Evolutionary conservation across 805 yeast species (phyloP).

Genomic region (Suhomyces tanzawaensis): DNA sequence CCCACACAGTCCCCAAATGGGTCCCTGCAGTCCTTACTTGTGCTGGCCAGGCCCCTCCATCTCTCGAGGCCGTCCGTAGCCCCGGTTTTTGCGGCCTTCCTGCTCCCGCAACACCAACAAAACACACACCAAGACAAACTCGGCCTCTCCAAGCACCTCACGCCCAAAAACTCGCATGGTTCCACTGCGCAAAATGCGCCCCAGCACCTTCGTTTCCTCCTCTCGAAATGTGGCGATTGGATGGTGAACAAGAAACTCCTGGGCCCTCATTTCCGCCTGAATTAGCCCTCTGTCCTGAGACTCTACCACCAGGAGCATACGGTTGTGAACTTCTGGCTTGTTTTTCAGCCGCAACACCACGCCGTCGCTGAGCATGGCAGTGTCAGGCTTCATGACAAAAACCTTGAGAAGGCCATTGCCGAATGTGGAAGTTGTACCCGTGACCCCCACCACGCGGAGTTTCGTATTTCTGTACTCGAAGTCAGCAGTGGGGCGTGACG

Average conservation of each 20-base stretch:
- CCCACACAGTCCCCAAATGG: background rate
- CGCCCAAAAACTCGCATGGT: conserved; percentile 19
- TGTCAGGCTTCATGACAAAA: conserved; percentile 17
- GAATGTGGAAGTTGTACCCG: conserved; percentile 35
- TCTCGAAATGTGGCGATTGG: conserved; percentile 34
- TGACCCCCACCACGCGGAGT: conserved; percentile 29
- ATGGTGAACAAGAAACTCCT: conserved; percentile 17
- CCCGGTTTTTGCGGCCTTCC: conserved; percentile 33
- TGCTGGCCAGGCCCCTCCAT: background rate
- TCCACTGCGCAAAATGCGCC: conserved; percentile 20
- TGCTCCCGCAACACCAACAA: conserved; percentile 31
- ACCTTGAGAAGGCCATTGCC: conserved; percentile 29
- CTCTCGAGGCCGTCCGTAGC: conserved; percentile 11
- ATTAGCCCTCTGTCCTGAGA: conserved; percentile 20
- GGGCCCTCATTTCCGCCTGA: conserved; percentile 16
- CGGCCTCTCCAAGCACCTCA: conserved; percentile 12
- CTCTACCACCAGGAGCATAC: conserved; percentile 20
- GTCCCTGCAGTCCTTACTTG: background rate
- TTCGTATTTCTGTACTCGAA: conserved; percentile 25
- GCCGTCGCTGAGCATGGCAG: conserved; percentile 22
- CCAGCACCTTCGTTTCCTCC: conserved; percentile 20
- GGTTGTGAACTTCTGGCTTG: conserved; percentile 13
- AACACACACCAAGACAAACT: conserved; percentile 22
- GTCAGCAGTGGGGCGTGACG: conserved; percentile 30
- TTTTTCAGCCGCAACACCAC: conserved; percentile 9